Base-by-base conservation (phyloP, 805 yeast genomes). In the Pichia ethanolica region DNA sequence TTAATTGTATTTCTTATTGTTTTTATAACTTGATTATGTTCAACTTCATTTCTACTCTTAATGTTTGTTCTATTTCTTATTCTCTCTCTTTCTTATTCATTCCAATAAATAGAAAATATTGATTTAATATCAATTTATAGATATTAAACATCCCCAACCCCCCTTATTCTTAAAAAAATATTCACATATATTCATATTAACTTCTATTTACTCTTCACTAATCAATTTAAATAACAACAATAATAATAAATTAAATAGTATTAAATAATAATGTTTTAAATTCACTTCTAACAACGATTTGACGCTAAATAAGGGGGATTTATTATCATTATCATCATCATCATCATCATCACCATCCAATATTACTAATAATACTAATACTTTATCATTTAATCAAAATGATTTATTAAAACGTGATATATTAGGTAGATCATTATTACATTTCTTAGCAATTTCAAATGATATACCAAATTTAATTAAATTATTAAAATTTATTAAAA, bases 371-470 rank as follows among this genome's bases (percentile, higher is more conserved):
- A 12, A 61, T 11, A 57, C 59, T 8, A 28, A 7, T 7, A 9
- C 26, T 5, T 28, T 39, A 25, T 26, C 42, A 9, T 56, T 75
- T 30, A 38, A 73, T 2, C 66, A 65, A 46, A 58, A 65, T 30
- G 74, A 74, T 33, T 60, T 80, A 38, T 61, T 59, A 25, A 67
- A 67, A 47, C 70, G 88, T 53, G 96, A 88, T 60, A 65, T 82
- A 5, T 82, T 84, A 64, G 96, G 96, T 45, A 60, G 78, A 51
- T 68, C 83, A 0, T 61, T 82, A 5, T 62, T 83, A n/a, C 89
- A 84, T 60, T 47, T 79, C 1, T 60, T 82, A 14, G 71, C 82
- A 38, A 62, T 78, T 35, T 54, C 73, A 42, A 79, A 82, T 52
- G 68, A 79, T 43, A 60, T 66, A 44, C 79, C 76, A 48, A 59